A percentile compares a stretch with the other conserved stretches of the same genome.
Conservation (phyloP, 768 basidiomycete genomes). For the Boletus patriciae region DNA sequence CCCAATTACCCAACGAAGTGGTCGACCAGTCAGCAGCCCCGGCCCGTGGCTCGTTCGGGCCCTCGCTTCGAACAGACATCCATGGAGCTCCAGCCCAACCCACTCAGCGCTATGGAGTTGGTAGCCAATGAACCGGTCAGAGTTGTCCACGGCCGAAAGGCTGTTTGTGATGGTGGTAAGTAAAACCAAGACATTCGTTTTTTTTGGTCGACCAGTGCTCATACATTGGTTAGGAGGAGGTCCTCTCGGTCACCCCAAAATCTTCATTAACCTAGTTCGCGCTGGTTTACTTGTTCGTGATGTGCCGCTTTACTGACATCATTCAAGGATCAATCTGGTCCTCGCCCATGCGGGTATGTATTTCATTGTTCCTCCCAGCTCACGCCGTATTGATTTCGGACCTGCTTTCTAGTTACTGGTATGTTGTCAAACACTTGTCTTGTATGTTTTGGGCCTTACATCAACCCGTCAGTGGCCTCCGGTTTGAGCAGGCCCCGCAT, state of each 20-base stretch:
- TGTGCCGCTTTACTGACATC: slow-evolving; percentile 6
- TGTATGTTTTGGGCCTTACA: not conserved
- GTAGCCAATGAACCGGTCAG: slow-evolving; percentile 84
- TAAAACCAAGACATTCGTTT: slow-evolving; percentile 10
- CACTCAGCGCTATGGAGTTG: slow-evolving; percentile 89
- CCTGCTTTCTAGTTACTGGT: slow-evolving; percentile 49
- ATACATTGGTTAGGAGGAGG: slow-evolving; percentile 68
- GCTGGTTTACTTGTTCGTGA: not conserved
- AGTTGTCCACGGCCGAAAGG: slow-evolving; percentile 78
- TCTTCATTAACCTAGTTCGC: slow-evolving; percentile 92
- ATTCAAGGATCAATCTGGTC: slow-evolving; percentile 79
- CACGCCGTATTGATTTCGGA: slow-evolving; percentile 1
- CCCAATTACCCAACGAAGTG: slow-evolving; percentile 83
- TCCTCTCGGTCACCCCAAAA: slow-evolving; percentile 93
- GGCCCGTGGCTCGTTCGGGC: slow-evolving; percentile 56
- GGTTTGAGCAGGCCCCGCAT: slow-evolving; percentile 83
- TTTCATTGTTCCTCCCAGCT: slow-evolving; percentile 19
- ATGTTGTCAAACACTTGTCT: slow-evolving; percentile 17
- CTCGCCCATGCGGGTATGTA: slow-evolving; percentile 85
- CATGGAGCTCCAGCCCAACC: slow-evolving; percentile 85
- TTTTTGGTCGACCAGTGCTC: slow-evolving; percentile 13
- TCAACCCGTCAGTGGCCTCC: slow-evolving; percentile 64
- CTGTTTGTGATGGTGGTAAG: slow-evolving; percentile 94
- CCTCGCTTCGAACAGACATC: slow-evolving; percentile 93
- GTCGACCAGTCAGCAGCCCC: slow-evolving; percentile 79